Percentiles rank a stretch among this genome's conserved stretches.
Conservation (phyloP, 306 rosid genomes). For the Prunus persica region Prunus_persica_NCBIv2 NC_034015.1:14251001-14251500, state of each 20-base stretch:
- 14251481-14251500: background rate
- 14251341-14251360: slow-evolving; percentile 77
- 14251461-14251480: background rate
- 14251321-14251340: slow-evolving; percentile 76
- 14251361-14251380: slow-evolving; percentile 37
- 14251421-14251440: slow-evolving; percentile 44
- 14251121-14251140: slow-evolving; percentile 83
- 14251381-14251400: slow-evolving; percentile 26
- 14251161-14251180: slow-evolving; percentile 64
- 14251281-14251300: slow-evolving; percentile 61
- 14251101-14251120: slow-evolving; percentile 80
- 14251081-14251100: slow-evolving; percentile 86
- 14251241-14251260: slow-evolving; percentile 56
- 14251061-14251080: slow-evolving; percentile 32
- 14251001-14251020: background rate
- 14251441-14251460: background rate
- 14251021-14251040: background rate
- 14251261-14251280: slow-evolving; percentile 61
- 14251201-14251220: slow-evolving; percentile 33
- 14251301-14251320: slow-evolving; percentile 56
- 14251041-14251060: background rate
- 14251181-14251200: slow-evolving; percentile 63
- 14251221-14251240: slow-evolving; percentile 47
- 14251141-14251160: slow-evolving; percentile 65
- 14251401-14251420: slow-evolving; percentile 35